Percentiles rank a stretch among this genome's conserved stretches.
Evolutionary conservation across 2,329 filamentous ascomycete genomes (phyloP).

Genomic region (Phaeosphaeriaceae sp.): DNA sequence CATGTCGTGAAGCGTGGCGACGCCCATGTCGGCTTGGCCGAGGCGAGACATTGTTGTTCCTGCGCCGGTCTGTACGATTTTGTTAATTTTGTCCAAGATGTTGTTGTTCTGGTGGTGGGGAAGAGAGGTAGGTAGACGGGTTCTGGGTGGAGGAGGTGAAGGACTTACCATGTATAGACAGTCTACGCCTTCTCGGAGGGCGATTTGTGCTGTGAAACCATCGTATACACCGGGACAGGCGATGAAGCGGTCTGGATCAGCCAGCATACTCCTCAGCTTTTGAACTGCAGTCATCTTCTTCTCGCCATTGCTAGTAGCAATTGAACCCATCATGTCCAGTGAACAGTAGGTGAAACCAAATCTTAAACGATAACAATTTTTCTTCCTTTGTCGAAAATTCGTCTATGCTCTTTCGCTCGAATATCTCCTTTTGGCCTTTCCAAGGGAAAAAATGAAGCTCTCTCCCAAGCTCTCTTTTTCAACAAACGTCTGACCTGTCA

Average conservation of each 20-base stretch:
- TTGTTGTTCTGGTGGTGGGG: background rate
- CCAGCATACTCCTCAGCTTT: slow-evolving; percentile 40
- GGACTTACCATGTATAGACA: slow-evolving; percentile 69
- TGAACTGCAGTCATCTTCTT: slow-evolving; percentile 33
- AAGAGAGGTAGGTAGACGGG: too few relatives aligned
- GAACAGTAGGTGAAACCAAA: background rate
- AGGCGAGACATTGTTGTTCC: slow-evolving; percentile 67
- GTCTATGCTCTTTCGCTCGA: too few relatives aligned
- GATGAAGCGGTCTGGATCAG: slow-evolving; percentile 49
- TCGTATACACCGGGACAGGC: slow-evolving; percentile 73
- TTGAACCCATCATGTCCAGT: slow-evolving; percentile 10
- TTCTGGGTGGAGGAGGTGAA: background rate
- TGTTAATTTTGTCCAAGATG: background rate
- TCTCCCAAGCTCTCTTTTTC: background rate
- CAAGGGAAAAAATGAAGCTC: background rate
- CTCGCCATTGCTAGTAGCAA: slow-evolving; percentile 7
- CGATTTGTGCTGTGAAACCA: slow-evolving; percentile 70
- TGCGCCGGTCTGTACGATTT: slow-evolving; percentile 62
- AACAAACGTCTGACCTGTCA: background rate
- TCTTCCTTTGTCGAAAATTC: too few relatives aligned
- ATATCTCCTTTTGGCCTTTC: too few relatives aligned
- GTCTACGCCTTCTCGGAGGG: slow-evolving; percentile 68
- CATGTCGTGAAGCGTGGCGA: slow-evolving; percentile 70
- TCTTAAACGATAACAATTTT: background rate
- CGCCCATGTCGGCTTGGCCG: slow-evolving; percentile 68